Conservation (phyloP, 2,329 filamentous ascomycete genomes). For the Verticillium nonalfalfae region DNA sequence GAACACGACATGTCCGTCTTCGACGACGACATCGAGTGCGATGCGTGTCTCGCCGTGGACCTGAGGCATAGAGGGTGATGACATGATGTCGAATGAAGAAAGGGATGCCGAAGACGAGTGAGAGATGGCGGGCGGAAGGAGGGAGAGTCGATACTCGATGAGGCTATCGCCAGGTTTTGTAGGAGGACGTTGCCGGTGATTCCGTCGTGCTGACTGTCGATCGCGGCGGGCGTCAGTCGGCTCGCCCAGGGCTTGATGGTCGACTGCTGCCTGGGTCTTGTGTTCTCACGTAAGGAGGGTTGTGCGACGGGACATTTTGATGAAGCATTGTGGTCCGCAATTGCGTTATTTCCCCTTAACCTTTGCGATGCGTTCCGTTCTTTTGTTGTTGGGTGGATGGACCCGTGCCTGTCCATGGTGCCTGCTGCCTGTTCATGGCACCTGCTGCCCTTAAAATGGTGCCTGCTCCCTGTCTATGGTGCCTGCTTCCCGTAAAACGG, state of each 20-base stretch:
- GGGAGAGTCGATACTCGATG: background rate
- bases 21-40: background rate
- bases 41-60: too few relatives aligned
- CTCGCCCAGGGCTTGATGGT: background rate
- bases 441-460: too few relatives aligned
- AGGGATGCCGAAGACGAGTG: too few relatives aligned
- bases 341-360: background rate
- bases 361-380: background rate
- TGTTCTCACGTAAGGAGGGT: background rate
- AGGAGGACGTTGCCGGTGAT: background rate
- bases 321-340: background rate
- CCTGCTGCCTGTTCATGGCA: too few relatives aligned
- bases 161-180: background rate
- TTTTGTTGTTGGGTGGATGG: background rate
- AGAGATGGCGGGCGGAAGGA: too few relatives aligned
- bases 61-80: too few relatives aligned
- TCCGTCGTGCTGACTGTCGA: too few relatives aligned
- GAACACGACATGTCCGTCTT: slow-evolving; percentile 7
- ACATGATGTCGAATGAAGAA: too few relatives aligned
- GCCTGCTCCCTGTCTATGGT: too few relatives aligned
- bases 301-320: background rate
- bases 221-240: too few relatives aligned
- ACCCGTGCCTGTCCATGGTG: too few relatives aligned
- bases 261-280: background rate
- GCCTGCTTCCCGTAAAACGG: too few relatives aligned